phyloP scores from a whole-genome alignment of 768 basidiomycete genomes.

The Russula dissimulans region DNA sequence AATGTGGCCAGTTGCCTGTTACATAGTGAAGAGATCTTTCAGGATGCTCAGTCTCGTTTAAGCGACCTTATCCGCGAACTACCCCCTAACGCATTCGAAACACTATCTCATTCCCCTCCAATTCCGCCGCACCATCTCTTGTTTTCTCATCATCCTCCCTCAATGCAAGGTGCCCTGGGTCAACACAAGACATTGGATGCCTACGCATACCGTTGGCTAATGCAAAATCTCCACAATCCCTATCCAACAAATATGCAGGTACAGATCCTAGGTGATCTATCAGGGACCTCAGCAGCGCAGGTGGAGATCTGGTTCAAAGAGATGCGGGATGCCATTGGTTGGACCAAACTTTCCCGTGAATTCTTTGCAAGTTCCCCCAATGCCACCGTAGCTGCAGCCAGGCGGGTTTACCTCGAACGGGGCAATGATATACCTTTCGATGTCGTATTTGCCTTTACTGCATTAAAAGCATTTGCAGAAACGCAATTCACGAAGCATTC shows the following conservation, averaged over 20 bases:
- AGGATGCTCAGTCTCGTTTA: background rate
- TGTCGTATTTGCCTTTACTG: constrained; percentile 20
- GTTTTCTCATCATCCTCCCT: background rate
- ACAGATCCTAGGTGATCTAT: background rate
- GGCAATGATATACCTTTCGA: constrained; percentile 11
- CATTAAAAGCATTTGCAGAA: constrained; percentile 25
- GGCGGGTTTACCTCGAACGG: constrained; percentile 21
- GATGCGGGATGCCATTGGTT: constrained; percentile 18
- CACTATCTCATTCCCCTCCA: background rate
- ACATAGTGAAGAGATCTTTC: background rate
- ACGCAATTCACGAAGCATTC: constrained; percentile 24
- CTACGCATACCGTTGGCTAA: constrained; percentile 1
- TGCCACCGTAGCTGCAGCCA: constrained; percentile 25
- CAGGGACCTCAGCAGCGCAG: background rate
- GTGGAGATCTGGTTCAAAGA: constrained; percentile 20
- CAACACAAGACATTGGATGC: background rate
- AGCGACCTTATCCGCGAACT: background rate
- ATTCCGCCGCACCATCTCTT: background rate
- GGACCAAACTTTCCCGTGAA: constrained; percentile 12
- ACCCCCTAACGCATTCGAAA: background rate
- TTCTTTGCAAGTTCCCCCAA: constrained; percentile 22
- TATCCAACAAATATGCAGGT: constrained; percentile 40
- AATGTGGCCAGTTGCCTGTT: background rate
- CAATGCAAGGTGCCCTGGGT: background rate
- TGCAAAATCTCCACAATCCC: constrained; percentile 37